phyloP scores from a whole-genome alignment of 2,329 filamentous ascomycete species.

The Dichotomopilus funicola region DNA sequence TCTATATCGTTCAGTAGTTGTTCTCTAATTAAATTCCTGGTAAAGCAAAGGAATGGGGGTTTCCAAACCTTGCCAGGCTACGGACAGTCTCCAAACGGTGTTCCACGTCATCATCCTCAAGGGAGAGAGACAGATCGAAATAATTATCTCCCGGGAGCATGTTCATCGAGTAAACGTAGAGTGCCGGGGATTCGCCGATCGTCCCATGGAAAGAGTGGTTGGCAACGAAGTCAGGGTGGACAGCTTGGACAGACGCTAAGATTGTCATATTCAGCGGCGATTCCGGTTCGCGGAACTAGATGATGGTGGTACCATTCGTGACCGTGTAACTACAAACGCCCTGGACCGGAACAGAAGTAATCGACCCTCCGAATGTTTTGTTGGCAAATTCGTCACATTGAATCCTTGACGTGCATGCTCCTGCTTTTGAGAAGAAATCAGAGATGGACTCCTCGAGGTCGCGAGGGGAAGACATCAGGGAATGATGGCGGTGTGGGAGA shows the following conservation, averaged over 20 bases:
- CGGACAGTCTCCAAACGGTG: not conserved
- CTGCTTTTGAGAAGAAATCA: not conserved
- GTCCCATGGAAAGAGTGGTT: not conserved
- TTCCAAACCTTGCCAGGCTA: conserved; percentile 1
- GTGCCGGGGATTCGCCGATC: not conserved
- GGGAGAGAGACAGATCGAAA: not conserved
- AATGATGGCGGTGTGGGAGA: too few species aligned
- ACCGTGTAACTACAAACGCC: conserved; percentile 6
- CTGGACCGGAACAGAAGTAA: not conserved
- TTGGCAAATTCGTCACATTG: not conserved
- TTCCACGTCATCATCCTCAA: not conserved
- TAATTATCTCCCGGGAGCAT: conserved; percentile 3
- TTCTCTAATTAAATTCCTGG: not conserved
- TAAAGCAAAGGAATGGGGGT: not conserved
- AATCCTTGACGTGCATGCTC: not conserved
- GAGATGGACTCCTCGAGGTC: not conserved
- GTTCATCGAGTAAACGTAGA: conserved; percentile 3
- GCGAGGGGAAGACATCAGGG: not conserved
- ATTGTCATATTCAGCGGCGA: not conserved
- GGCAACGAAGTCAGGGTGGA: conserved; percentile 1
- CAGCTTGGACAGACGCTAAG: not conserved
- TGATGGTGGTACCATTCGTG: not conserved
- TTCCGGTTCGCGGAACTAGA: conserved; percentile 7
- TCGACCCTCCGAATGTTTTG: not conserved
- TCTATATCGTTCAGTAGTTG: not conserved